Evolutionary conservation across 2,329 filamentous ascomycete species (phyloP).

Genomic region (Boeremia exigua): DNA sequence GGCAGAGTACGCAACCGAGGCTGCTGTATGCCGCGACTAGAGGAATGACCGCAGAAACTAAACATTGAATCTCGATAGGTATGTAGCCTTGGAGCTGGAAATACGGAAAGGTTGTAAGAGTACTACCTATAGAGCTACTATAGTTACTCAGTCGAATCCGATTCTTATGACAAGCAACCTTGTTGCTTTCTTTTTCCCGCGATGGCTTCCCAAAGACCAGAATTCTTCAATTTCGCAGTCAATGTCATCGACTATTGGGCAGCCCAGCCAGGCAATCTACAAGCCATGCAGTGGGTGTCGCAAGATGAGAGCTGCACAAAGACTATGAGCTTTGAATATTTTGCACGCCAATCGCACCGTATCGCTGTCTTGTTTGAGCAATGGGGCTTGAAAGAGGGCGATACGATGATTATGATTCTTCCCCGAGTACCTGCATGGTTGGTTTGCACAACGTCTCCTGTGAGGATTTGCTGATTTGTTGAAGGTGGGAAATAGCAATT

Average conservation of each 20-base stretch:
- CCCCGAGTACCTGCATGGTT: slow-evolving; percentile 13
- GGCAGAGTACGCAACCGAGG: no score
- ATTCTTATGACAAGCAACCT: no score
- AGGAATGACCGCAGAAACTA: no score
- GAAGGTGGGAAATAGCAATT: slow-evolving; percentile 11
- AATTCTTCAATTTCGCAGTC: slow-evolving; percentile 9
- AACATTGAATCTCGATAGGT: no score
- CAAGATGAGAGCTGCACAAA: slow-evolving; percentile 5
- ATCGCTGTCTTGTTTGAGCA: slow-evolving; percentile 4
- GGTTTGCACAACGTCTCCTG: neutral
- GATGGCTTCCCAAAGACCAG: neutral
- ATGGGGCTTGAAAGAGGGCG: neutral
- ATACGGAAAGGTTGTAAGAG: no score
- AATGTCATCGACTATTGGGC: slow-evolving; percentile 14
- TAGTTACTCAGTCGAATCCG: no score
- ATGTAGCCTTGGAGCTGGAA: no score
- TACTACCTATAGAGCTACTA: no score
- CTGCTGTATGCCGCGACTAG: no score
- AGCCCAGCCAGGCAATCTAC: neutral
- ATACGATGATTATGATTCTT: slow-evolving; percentile 11
- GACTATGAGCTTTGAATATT: slow-evolving; percentile 6
- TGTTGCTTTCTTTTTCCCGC: neutral
- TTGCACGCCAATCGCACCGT: slow-evolving; percentile 9
- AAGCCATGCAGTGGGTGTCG: slow-evolving; percentile 16
- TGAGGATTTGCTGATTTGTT: neutral